A percentile compares a stretch with the other conserved stretches of the same genome.
phyloP scores from a whole-genome alignment of 176 grass and related monocot species.

The Eragrostis curvula region DNA sequence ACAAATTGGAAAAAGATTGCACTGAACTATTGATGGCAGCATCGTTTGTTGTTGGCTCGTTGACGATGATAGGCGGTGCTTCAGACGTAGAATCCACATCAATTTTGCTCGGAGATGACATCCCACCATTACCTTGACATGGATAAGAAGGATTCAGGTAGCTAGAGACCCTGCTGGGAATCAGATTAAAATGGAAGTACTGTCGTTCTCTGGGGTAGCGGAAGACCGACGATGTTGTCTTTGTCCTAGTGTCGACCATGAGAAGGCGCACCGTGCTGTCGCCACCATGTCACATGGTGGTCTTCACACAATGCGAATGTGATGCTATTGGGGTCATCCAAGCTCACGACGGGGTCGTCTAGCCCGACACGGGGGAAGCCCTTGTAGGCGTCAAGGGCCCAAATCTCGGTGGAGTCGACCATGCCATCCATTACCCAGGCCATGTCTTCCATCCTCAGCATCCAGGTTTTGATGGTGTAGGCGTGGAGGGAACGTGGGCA shows the following conservation, averaged over 20 bases:
- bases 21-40: not conserved
- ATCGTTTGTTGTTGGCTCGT: too few relatives aligned
- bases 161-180: not conserved
- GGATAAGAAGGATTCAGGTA: not conserved
- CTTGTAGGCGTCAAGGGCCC: not conserved
- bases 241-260: not conserved
- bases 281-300: not conserved
- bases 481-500: not conserved
- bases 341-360: not conserved
- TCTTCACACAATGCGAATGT: not conserved
- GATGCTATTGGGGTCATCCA: not conserved
- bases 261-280: not conserved
- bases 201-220: accelerated
- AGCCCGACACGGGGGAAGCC: not conserved
- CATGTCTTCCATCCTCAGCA: not conserved
- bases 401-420: not conserved
- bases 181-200: too few relatives aligned
- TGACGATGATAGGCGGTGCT: too few relatives aligned
- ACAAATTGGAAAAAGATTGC: not conserved
- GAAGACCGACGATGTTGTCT: not conserved
- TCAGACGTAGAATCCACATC: too few relatives aligned
- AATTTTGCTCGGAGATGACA: not conserved
- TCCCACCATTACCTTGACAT: not conserved
- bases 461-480: not conserved
- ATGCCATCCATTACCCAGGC: not conserved